Conservation (phyloP, 2,329 filamentous ascomycete genomes). For the Aspergillus ochraceus region DNA sequence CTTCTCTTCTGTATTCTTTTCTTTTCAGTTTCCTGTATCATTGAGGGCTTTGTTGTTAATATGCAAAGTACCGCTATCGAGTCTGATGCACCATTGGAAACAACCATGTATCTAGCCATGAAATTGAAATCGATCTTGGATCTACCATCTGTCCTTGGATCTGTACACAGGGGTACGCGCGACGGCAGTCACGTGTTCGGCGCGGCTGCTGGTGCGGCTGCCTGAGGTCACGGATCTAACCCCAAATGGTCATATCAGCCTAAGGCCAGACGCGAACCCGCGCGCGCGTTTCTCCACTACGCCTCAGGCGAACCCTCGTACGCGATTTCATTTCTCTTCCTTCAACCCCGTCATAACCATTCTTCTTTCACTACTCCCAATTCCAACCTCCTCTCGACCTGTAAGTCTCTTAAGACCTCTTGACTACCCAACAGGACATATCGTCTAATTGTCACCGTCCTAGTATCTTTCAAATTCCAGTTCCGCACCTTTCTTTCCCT, state of each 20-base stretch:
- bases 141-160: background rate
- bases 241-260: conserved; percentile 32
- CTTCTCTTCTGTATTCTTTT: conserved; percentile 5
- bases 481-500: conserved; percentile 2
- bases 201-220: background rate
- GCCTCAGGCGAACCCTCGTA: conserved; percentile 14
- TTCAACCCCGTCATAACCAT: background rate
- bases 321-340: conserved; percentile 22
- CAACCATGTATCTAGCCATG: background rate
- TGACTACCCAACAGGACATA: background rate
- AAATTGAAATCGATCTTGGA: background rate
- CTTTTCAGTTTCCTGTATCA: background rate
- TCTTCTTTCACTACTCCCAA: conserved; percentile 2
- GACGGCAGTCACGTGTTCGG: too few relatives aligned
- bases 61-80: background rate
- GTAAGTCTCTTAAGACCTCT: conserved; percentile 3
- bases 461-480: background rate
- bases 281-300: conserved; percentile 29
- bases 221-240: conserved; percentile 22
- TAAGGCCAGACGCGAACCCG: conserved; percentile 29
- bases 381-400: background rate
- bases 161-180: too few relatives aligned
- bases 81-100: background rate
- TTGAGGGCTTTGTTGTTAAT: background rate
- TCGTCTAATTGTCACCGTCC: background rate